Conservation (phyloP, 345 rosid species). For the Cardiospermum halicacabum region DNA sequence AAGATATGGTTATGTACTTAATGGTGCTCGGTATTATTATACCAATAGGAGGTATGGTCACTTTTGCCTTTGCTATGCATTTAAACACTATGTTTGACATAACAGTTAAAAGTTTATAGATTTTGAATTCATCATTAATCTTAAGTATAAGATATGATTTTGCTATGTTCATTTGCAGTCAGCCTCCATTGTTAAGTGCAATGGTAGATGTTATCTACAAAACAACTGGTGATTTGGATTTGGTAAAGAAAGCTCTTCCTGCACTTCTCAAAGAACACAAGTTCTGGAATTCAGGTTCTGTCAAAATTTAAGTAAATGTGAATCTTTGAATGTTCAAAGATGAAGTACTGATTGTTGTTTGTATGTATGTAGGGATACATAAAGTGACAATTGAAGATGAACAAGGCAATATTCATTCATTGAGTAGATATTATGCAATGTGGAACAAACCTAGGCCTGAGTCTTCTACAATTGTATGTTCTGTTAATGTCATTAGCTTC, state of each 20-base stretch:
- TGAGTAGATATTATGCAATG: constrained; percentile 81
- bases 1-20: constrained; percentile 66
- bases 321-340: constrained; percentile 4
- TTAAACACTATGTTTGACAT: too few species aligned
- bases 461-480: constrained; percentile 48
- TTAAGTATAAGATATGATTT: too few species aligned
- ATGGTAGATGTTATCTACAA: constrained; percentile 68
- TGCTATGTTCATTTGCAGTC: constrained; percentile 55
- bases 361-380: constrained; percentile 58
- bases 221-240: constrained; percentile 55
- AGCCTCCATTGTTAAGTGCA: constrained; percentile 89
- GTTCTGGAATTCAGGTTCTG: constrained; percentile 75
- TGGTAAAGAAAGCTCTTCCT: constrained; percentile 52
- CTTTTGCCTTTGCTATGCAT: too few species aligned
- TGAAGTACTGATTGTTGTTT: not conserved
- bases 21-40: constrained; percentile 79
- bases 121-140: too few species aligned
- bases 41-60: constrained; percentile 68
- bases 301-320: too few species aligned
- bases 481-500: constrained; percentile 14
- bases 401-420: constrained; percentile 38
- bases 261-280: constrained; percentile 65
- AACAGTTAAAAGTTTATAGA: too few species aligned
- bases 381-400: constrained; percentile 48
- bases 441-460: constrained; percentile 95